A percentile compares a stretch with the other conserved stretches of the same genome.
These are phyloP conservation scores for Cantharellus anzutake DNA, from an alignment of 768 basidiomycete genomes.

Conservation along the genomic window DNA sequence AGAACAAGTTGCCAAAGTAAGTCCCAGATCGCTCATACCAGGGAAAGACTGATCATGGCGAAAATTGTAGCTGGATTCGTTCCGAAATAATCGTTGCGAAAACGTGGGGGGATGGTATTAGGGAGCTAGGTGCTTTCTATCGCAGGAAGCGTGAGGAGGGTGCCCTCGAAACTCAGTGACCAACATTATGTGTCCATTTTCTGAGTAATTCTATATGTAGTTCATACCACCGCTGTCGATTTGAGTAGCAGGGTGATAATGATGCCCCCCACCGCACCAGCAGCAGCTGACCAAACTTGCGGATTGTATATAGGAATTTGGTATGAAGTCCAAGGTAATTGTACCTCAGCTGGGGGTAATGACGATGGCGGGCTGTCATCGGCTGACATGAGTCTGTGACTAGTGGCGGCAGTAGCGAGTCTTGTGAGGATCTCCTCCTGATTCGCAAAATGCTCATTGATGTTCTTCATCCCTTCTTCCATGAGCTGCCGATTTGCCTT, in stretches of 20 bases:
- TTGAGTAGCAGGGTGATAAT: too few relatives aligned
- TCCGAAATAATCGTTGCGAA: conserved; percentile 35
- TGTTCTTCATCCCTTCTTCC: conserved; percentile 7
- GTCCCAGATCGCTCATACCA: not conserved
- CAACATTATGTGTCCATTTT: not conserved
- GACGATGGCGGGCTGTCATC: too few relatives aligned
- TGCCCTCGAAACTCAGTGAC: not conserved
- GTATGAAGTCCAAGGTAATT: too few relatives aligned
- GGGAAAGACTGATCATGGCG: not conserved
- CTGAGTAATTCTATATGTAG: too few relatives aligned
- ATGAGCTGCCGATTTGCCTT: conserved; percentile 27
- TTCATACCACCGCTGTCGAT: too few relatives aligned
- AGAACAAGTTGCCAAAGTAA: conserved; percentile 50
- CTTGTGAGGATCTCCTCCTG: conserved; percentile 9
- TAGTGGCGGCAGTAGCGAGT: not conserved
- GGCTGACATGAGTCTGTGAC: too few relatives aligned
- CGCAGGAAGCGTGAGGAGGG: conserved; percentile 12
- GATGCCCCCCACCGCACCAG: too few relatives aligned
- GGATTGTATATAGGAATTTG: too few relatives aligned
- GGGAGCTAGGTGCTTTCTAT: conserved; percentile 50
- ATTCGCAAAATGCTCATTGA: conserved; percentile 9
- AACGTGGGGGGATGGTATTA: conserved; percentile 53
- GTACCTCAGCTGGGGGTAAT: too few relatives aligned
- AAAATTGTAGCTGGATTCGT: conserved; percentile 47
- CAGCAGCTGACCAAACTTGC: too few relatives aligned